A percentile compares a stretch with the other conserved stretches of the same genome.
These are phyloP conservation scores for Fusarium fujikuroi DNA, from an alignment of 2,329 filamentous ascomycete species.

Conservation along the genomic window DNA sequence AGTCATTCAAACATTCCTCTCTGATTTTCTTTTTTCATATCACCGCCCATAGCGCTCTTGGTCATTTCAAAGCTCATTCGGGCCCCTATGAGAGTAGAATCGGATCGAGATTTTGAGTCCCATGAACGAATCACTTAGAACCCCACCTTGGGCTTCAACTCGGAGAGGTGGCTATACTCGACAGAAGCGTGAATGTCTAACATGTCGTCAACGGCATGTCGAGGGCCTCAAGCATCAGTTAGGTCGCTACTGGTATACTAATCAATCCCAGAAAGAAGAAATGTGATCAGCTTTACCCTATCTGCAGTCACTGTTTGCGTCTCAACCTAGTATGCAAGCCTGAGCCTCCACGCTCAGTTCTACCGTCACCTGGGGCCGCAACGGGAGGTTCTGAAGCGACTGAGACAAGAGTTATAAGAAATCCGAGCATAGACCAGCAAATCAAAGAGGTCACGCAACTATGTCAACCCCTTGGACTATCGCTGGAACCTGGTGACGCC, in stretches of 20 bases:
- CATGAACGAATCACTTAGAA: neutral
- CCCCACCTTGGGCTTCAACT: neutral
- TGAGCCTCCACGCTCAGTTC: neutral
- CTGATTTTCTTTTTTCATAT: neutral
- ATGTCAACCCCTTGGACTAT: neutral
- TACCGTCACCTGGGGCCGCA: neutral
- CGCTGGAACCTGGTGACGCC: neutral
- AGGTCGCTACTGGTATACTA: neutral
- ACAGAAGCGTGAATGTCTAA: constrained; percentile 36
- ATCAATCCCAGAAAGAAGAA: neutral
- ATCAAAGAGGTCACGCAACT: neutral
- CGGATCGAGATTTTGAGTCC: neutral
- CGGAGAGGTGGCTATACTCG: constrained; percentile 31
- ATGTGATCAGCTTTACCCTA: neutral
- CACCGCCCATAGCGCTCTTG: neutral
- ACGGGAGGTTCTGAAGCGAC: neutral
- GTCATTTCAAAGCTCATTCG: too few relatives aligned
- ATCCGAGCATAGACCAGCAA: neutral
- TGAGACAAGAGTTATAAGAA: neutral
- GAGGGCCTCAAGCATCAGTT: neutral
- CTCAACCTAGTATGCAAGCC: neutral
- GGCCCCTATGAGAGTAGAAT: neutral
- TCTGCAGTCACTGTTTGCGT: neutral
- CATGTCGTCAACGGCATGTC: constrained; percentile 30
- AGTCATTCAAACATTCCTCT: neutral